Evolutionary conservation across 192 early-diverging fungal genomes (phyloP), one percentile per base, ranked within the genome.

Genomic region (Lobulomyces angularis): DNA sequence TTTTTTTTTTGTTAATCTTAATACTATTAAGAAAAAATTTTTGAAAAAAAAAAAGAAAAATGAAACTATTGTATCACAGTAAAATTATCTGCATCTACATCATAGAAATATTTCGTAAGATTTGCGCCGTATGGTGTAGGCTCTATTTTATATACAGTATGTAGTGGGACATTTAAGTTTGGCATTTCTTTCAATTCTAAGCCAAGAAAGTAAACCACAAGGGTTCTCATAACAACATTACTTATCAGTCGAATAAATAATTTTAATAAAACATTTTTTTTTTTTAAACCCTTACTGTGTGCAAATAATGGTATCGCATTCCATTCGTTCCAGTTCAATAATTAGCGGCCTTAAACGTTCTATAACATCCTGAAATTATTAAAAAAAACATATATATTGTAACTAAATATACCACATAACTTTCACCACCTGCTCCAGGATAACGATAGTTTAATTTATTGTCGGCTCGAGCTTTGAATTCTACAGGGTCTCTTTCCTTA

Each of bases 381-480:
- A 16, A 21, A 9, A 8, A 9, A 35, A 18, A 16, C 27, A 3
- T 32, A 9, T 31, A 12, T 5, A 11, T 17, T 5, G 12, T 12
- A 9, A n/a, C 8, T n/a, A 6, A 27, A 3, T 19, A 38, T n/a
- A 27, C 34, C 12, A 79, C 41, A 45, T 92, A 92, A 14, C 81
- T 85, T 61, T 97, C 93, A 27, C 92, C 92, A 27, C 93, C 93
- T 37, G 87, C 79, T 12, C 93, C 93, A 3, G 93, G 91, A 55
- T 95, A 97, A 19, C 93, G 75, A 46, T 91, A 94, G 58, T 82
- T 71, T 29, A 97, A 68, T 62, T 97, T 97, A 63, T 88, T 83
- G 27, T 65, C 61, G 50, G 74, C 64, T 18, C 90, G 79, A n/a
- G 71, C 80, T 21, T 62, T 60, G 46, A 65, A 92, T 50, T 94